These are phyloP conservation scores for Aspergillus flavus DNA, from an alignment of 2,329 filamentous ascomycete species.

Conservation along the genomic window DNA sequence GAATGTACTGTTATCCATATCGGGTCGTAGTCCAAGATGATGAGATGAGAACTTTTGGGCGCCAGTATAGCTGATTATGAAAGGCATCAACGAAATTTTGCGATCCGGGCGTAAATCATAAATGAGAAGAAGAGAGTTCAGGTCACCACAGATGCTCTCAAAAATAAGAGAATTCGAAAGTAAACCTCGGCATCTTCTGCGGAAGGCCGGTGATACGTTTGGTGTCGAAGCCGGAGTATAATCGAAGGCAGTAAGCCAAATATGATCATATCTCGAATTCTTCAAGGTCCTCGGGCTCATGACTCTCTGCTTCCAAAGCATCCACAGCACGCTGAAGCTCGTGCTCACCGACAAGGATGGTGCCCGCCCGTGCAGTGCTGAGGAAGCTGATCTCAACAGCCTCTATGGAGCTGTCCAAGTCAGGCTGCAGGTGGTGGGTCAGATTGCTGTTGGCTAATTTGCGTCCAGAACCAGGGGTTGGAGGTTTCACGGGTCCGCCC, in stretches of 20 bases:
- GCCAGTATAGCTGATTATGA: not conserved
- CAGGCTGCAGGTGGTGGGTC: conserved; percentile 35
- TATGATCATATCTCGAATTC: conserved; percentile 33
- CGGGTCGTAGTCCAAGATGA: not conserved
- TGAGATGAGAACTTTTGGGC: not conserved
- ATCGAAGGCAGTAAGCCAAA: not conserved
- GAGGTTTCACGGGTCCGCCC: conserved; percentile 12
- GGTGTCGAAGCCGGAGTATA: too few relatives aligned
- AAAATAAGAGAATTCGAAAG: not conserved
- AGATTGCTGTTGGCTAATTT: conserved; percentile 8
- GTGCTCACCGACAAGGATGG: conserved; percentile 79
- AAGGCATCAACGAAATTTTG: not conserved
- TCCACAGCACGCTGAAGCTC: conserved; percentile 74
- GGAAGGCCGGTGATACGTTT: not conserved
- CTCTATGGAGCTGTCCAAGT: conserved; percentile 34
- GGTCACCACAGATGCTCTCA: not conserved
- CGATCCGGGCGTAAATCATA: not conserved
- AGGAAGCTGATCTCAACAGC: conserved; percentile 83
- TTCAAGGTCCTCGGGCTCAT: conserved; percentile 20
- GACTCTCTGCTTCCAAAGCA: conserved; percentile 58
- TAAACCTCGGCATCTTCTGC: not conserved
- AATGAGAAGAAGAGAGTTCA: not conserved
- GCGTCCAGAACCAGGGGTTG: conserved; percentile 14
- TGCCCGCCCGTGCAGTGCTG: conserved; percentile 83
- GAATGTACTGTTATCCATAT: conserved; percentile 1